Conservation (phyloP, 805 yeast genomes). For the Saturnispora silvae region DNA sequence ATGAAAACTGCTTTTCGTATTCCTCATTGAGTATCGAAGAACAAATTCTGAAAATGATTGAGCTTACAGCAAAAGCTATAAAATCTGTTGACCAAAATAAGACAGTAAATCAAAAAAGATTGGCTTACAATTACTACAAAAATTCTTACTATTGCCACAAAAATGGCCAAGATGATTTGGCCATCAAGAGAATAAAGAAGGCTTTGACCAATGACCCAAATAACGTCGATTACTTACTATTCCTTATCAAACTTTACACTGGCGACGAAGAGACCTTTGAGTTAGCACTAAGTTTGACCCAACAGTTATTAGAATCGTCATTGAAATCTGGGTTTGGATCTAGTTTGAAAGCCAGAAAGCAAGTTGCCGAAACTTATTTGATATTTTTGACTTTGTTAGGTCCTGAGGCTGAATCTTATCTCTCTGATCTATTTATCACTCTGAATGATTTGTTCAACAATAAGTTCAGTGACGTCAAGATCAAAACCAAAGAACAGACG, state of each 20-base stretch:
- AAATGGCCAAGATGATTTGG: slow-evolving; percentile 30
- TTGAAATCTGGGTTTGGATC: not conserved
- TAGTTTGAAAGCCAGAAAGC: slow-evolving; percentile 27
- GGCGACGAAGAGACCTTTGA: slow-evolving; percentile 40
- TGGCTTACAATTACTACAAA: slow-evolving; percentile 26
- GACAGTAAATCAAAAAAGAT: slow-evolving; percentile 3
- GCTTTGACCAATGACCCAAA: slow-evolving; percentile 41
- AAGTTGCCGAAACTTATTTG: slow-evolving; percentile 56
- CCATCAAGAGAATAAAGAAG: slow-evolving; percentile 37
- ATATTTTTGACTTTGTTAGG: slow-evolving; percentile 67
- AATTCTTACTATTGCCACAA: slow-evolving; percentile 42
- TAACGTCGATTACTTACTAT: slow-evolving; percentile 54
- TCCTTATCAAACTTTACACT: slow-evolving; percentile 53
- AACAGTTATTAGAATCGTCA: not conserved
- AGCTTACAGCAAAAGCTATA: slow-evolving; percentile 11
- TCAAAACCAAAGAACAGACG: not conserved
- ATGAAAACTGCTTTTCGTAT: slow-evolving; percentile 13
- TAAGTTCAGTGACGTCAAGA: not conserved
- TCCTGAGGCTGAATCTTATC: slow-evolving; percentile 29
- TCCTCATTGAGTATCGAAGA: not conserved
- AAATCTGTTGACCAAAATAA: slow-evolving; percentile 6
- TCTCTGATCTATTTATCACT: slow-evolving; percentile 57
- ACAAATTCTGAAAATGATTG: slow-evolving; percentile 2
- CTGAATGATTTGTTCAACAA: slow-evolving; percentile 30
- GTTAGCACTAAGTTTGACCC: slow-evolving; percentile 9